Evolutionary conservation across 768 basidiomycete species (phyloP), one percentile per base, ranked within the genome.

Genomic region (Amanita subjunquillea): DNA sequence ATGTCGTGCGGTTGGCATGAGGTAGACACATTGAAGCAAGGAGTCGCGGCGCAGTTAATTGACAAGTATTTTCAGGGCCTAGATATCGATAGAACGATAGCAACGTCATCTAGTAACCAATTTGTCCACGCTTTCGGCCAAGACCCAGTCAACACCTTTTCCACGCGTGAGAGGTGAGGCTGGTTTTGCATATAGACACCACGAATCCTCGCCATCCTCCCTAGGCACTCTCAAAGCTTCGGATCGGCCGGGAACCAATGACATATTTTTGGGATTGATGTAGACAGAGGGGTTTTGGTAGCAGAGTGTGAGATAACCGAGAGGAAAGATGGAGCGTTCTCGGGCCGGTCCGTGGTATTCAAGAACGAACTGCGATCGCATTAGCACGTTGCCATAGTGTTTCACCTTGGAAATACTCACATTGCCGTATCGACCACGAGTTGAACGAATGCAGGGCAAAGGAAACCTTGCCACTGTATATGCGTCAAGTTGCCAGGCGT

Each of bases 391-490:
- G 32, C 10, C 32, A 13, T 37, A 23, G 37, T n/a, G n/a, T 23
- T 37, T 48, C 23, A 13, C 5, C n/a, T 37, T 32, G 3, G 2
- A 10, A 29, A 39, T 46, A 66, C 72, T 51, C 59, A 78, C 81
- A 65, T 51, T 5, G 72, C 66, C 0, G 65, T 61, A 36, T 80
- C 71, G 23, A 86, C 59, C 32, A 85, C 61, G 0, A 66, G 63
- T 56, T 77, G 77, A 6, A 84, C 70, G 57, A 87, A 85, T 1
- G 38, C 51, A 0, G 74, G 70, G 12, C 70, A 59, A 25, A 88
- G 62, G 30, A 86, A 64, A 1, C 87, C 86, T 22, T 58, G 63
- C 85, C 85, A 89, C 37, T 72, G 68, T 3, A 87, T 55, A 54
- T 78, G 79, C 7, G 71, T 74, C 27, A 83, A 60, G 27, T 69